These are phyloP conservation scores for Colletotrichum sublineola DNA, from an alignment of 2,329 filamentous ascomycete species.

Conservation along the genomic window DNA sequence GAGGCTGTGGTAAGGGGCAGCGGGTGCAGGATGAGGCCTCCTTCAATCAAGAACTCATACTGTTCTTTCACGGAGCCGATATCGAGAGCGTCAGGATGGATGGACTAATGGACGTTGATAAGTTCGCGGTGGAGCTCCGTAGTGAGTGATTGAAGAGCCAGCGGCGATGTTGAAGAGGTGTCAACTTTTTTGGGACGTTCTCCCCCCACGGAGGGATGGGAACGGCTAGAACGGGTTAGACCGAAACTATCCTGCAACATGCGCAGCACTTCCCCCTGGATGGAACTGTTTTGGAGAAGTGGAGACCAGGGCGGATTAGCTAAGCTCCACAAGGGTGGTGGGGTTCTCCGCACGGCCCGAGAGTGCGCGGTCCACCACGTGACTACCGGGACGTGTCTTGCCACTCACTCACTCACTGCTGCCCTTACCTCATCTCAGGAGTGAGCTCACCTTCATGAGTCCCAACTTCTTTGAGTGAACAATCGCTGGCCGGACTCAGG, in stretches of 20 bases:
- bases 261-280: constrained; percentile 14
- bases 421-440: neutral
- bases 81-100: neutral
- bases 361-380: constrained; percentile 10
- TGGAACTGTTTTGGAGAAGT: constrained; percentile 23
- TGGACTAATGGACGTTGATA: neutral
- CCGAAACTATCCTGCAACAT: constrained; percentile 41
- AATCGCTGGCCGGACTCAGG: too few species aligned
- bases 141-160: constrained; percentile 5
- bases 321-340: constrained; percentile 6
- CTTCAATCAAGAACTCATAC: constrained; percentile 38
- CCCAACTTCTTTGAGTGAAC: neutral
- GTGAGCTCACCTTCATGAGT: neutral
- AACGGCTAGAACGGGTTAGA: constrained; percentile 35
- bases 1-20: constrained; percentile 23
- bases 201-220: constrained; percentile 17
- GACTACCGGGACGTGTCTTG: neutral
- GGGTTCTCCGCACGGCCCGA: constrained; percentile 21
- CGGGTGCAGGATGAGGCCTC: constrained; percentile 15
- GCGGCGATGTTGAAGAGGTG: constrained; percentile 33
- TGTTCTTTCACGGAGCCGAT: constrained; percentile 10
- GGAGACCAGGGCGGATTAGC: constrained; percentile 14
- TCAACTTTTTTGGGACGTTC: constrained; percentile 39
- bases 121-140: constrained; percentile 26
- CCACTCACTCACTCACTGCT: neutral